phyloP scores from a whole-genome alignment of 345 rosid genomes.

The Linum lewisii region DNA sequence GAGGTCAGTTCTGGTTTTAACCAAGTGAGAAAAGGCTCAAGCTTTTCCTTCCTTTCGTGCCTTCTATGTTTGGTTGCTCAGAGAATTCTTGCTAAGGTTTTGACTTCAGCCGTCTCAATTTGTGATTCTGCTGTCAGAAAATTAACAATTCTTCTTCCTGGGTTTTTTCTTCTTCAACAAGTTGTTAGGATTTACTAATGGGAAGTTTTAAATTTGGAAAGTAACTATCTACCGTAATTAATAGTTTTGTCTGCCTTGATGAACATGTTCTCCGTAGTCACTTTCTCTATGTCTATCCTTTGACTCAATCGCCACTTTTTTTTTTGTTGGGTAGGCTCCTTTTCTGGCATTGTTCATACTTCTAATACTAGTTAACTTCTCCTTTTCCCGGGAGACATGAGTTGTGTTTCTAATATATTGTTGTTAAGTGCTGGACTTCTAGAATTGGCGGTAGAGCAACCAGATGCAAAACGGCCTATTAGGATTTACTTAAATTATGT shows the following conservation, averaged over 20 bases:
- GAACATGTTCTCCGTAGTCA: constrained; percentile 6
- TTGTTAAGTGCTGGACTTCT: constrained; percentile 21
- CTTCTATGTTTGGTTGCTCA: constrained; percentile 2
- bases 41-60: constrained; percentile 4
- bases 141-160: background rate
- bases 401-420: background rate
- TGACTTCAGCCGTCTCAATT: background rate
- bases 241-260: background rate
- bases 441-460: constrained; percentile 20
- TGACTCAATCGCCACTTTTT: background rate
- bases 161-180: background rate
- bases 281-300: constrained; percentile 9
- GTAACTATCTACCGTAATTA: background rate
- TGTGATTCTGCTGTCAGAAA: no score
- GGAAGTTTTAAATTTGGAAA: background rate
- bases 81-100: constrained; percentile 21
- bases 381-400: background rate
- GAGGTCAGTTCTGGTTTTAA: constrained; percentile 49
- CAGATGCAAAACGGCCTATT: constrained; percentile 67
- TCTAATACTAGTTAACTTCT: background rate
- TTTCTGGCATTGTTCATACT: constrained; percentile 13
- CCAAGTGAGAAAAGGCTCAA: no score
- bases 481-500: constrained; percentile 91
- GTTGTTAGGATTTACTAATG: constrained; percentile 4
- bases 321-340: constrained; percentile 6